Conservation (phyloP, 768 basidiomycete species). For the Infundibulicybe gibba region DNA sequence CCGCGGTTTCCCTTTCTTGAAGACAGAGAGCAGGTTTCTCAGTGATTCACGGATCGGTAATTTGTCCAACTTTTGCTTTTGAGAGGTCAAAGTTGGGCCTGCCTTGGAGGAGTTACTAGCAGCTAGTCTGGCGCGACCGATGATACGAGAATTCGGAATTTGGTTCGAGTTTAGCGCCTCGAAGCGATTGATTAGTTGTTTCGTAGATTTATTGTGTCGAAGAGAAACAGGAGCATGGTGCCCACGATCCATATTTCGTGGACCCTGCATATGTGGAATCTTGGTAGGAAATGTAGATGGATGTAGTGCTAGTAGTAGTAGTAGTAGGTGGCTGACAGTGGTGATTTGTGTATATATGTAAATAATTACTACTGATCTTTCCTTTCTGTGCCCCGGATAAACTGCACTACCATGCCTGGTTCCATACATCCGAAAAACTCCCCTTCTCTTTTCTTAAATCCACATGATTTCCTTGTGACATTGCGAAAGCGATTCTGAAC, state of each 20-base stretch:
- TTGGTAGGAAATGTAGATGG: too few species aligned
- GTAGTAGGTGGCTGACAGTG: too few species aligned
- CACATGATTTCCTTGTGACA: too few species aligned
- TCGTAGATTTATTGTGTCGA: conserved; percentile 37
- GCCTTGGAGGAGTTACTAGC: conserved; percentile 11
- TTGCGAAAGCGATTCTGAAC: too few species aligned
- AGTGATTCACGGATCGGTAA: conserved; percentile 65
- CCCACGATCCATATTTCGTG: conserved; percentile 10
- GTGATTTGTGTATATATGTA: too few species aligned
- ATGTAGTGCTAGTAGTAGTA: too few species aligned
- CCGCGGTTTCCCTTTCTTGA: conserved; percentile 40
- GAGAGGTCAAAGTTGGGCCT: conserved; percentile 8
- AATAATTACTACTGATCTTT: too few species aligned
- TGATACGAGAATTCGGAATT: not conserved
- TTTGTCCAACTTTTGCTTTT: conserved; percentile 31
- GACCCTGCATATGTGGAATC: conserved; percentile 18
- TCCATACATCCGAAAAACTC: too few species aligned
- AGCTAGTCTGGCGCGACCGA: conserved; percentile 6
- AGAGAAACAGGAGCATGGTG: conserved; percentile 1
- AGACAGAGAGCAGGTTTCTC: conserved; percentile 56
- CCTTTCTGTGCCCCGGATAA: too few species aligned
- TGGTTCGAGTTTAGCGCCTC: conserved; percentile 32
- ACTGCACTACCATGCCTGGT: not conserved
- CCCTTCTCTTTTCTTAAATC: too few species aligned
- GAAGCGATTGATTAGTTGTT: conserved; percentile 49